Evolutionary conservation across 495 filamentous ascomycete genomes (phyloP).

Genomic region (Bombardia bombarda): DNA sequence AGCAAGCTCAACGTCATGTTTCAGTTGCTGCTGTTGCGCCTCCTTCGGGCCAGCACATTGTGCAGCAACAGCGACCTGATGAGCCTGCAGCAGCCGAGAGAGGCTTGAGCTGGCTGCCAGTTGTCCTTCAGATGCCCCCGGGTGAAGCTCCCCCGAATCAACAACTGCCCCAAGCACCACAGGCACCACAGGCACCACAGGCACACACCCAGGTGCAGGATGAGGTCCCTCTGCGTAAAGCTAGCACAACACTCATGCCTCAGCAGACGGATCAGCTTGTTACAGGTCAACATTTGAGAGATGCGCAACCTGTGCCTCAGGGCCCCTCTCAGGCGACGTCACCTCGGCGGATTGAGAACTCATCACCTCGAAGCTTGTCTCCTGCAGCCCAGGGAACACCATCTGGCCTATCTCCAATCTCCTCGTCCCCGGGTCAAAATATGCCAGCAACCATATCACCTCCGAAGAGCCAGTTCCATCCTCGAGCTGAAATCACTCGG

Average conservation of each 20-base stretch:
- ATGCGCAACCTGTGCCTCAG: neutral
- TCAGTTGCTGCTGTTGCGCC: neutral
- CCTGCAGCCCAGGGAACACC: neutral
- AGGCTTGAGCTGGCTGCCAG: too few species aligned
- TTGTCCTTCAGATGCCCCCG: neutral
- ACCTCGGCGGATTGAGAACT: too few species aligned
- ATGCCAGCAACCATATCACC: constrained; percentile 5
- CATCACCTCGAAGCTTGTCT: constrained; percentile 1
- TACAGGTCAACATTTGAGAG: neutral
- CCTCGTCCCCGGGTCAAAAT: neutral
- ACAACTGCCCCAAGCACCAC: constrained; percentile 1
- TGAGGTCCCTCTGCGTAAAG: neutral
- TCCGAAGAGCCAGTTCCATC: constrained; percentile 6
- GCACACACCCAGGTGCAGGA: neutral
- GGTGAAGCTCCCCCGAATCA: neutral
- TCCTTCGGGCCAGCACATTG: constrained; percentile 3
- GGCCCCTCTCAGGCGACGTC: neutral
- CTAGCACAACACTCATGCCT: neutral
- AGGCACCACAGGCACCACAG: too few species aligned
- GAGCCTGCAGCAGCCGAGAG: neutral
- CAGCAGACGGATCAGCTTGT: neutral
- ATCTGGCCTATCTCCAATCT: constrained; percentile 1
- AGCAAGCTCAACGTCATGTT: constrained; percentile 6
- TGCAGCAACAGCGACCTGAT: neutral
- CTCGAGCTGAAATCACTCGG: constrained; percentile 4